Conservation (phyloP, 2,329 filamentous ascomycete genomes). For the Sporothrix humicola region DNA sequence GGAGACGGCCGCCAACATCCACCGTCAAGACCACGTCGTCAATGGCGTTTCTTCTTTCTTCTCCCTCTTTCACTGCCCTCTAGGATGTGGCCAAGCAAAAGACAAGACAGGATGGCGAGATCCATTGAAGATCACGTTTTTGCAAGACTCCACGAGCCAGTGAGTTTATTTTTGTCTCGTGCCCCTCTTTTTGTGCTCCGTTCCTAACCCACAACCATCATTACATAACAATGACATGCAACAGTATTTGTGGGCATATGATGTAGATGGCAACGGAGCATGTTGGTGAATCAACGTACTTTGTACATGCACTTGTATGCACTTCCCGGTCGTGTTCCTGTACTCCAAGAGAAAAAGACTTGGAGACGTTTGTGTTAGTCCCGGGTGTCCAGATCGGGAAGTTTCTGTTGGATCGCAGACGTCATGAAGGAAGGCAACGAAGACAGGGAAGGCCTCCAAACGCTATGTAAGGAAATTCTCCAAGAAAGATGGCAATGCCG, state of each 20-base stretch:
- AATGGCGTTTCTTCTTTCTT: background rate
- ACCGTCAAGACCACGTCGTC: background rate
- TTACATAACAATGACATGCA: slow-evolving; percentile 26
- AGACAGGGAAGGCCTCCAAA: slow-evolving; percentile 4
- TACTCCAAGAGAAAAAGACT: background rate
- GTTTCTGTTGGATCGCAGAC: slow-evolving; percentile 8
- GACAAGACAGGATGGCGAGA: background rate
- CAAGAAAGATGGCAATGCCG: background rate
- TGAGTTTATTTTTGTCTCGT: background rate
- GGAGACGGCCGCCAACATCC: background rate
- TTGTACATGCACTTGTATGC: background rate
- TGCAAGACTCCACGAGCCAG: background rate
- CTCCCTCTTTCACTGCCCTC: background rate
- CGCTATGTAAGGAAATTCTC: background rate
- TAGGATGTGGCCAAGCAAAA: background rate
- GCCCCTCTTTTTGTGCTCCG: background rate
- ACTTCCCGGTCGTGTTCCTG: background rate
- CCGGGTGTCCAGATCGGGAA: slow-evolving; percentile 1
- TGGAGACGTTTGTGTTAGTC: background rate
- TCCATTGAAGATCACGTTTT: background rate
- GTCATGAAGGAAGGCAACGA: slow-evolving; percentile 17
- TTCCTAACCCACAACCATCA: background rate
- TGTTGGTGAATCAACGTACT: background rate
- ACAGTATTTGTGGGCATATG: background rate
- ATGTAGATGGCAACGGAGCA: too few species aligned